Percentiles rank a stretch among this genome's conserved stretches.
Evolutionary conservation across 192 early-diverging fungal genomes (phyloP).

Genomic region (Podila clonocystis): DNA sequence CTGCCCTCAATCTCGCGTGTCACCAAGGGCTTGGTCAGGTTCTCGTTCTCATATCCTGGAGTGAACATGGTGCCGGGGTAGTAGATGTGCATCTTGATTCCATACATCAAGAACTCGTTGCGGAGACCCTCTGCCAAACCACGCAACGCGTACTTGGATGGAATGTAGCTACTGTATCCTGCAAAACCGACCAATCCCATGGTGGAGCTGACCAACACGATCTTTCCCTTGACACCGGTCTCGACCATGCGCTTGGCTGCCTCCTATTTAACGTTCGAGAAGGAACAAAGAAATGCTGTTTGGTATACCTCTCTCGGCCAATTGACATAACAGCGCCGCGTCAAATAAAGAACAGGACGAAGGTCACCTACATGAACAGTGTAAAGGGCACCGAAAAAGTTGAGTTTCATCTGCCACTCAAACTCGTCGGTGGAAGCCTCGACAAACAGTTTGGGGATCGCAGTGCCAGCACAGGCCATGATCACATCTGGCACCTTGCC

Average conservation of each 20-base stretch:
- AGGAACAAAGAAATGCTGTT: neutral
- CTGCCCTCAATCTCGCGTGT: slow-evolving; percentile 78
- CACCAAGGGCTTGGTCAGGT: slow-evolving; percentile 75
- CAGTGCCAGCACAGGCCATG: slow-evolving; percentile 64
- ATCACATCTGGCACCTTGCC: slow-evolving; percentile 64
- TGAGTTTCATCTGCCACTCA: slow-evolving; percentile 66
- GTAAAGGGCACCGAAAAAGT: slow-evolving; percentile 74
- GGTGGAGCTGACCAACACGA: slow-evolving; percentile 76
- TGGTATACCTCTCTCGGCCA: neutral
- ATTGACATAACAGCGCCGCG: neutral
- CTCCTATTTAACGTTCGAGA: slow-evolving; percentile 50
- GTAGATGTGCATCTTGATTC: slow-evolving; percentile 74
- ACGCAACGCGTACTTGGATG: slow-evolving; percentile 79
- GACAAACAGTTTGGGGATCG: slow-evolving; percentile 71
- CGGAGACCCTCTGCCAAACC: slow-evolving; percentile 77
- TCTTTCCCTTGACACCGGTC: slow-evolving; percentile 63
- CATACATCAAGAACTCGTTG: slow-evolving; percentile 70
- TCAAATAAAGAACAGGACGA: neutral
- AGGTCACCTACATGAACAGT: slow-evolving; percentile 67
- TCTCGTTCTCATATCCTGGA: slow-evolving; percentile 78
- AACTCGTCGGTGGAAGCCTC: slow-evolving; percentile 69
- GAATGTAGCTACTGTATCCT: slow-evolving; percentile 73
- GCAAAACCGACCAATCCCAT: slow-evolving; percentile 74
- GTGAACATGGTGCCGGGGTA: slow-evolving; percentile 77
- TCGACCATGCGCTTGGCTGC: slow-evolving; percentile 70